Percentiles rank a stretch among this genome's conserved stretches.
Evolutionary conservation across 2,329 filamentous ascomycete species (phyloP).

Genomic region (Microcyclosporella mali): DNA sequence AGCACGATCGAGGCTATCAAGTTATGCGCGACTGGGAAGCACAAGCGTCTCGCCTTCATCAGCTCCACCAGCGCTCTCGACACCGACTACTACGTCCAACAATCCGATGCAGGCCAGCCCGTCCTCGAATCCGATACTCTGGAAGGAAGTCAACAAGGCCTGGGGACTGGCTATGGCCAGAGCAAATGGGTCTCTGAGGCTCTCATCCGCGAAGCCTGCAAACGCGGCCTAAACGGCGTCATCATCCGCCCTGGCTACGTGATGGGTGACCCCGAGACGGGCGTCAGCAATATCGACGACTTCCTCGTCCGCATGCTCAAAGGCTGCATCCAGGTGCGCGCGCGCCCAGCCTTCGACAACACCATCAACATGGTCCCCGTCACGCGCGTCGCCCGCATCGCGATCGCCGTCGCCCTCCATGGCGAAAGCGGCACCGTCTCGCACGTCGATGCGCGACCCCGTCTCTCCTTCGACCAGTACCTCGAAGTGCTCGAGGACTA

Average conservation of each 20-base stretch:
- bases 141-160: conserved; percentile 65
- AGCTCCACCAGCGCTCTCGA: conserved; percentile 79
- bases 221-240: conserved; percentile 65
- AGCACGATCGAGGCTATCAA: conserved; percentile 69
- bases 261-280: conserved; percentile 63
- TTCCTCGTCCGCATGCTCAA: conserved; percentile 84
- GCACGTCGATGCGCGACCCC: conserved; percentile 74
- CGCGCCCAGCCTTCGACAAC: conserved; percentile 72
- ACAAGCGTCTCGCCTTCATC: conserved; percentile 76
- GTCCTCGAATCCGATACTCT: conserved; percentile 74
- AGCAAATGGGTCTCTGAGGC: conserved; percentile 76
- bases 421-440: conserved; percentile 48
- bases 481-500: conserved; percentile 64
- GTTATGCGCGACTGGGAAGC: conserved; percentile 68
- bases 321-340: conserved; percentile 73
- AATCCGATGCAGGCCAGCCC: conserved; percentile 63
- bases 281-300: conserved; percentile 75
- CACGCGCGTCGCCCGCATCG: conserved; percentile 72
- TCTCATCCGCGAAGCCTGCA: conserved; percentile 71
- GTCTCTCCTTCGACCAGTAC: conserved; percentile 71
- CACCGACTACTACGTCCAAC: conserved; percentile 69
- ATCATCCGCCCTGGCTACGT: conserved; percentile 83
- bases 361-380: conserved; percentile 87
- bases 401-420: conserved; percentile 66
- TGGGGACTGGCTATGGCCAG: conserved; percentile 86